These are phyloP conservation scores for Fusarium azukiicola DNA, from an alignment of 2,329 filamentous ascomycete genomes.

Conservation along the genomic window DNA sequence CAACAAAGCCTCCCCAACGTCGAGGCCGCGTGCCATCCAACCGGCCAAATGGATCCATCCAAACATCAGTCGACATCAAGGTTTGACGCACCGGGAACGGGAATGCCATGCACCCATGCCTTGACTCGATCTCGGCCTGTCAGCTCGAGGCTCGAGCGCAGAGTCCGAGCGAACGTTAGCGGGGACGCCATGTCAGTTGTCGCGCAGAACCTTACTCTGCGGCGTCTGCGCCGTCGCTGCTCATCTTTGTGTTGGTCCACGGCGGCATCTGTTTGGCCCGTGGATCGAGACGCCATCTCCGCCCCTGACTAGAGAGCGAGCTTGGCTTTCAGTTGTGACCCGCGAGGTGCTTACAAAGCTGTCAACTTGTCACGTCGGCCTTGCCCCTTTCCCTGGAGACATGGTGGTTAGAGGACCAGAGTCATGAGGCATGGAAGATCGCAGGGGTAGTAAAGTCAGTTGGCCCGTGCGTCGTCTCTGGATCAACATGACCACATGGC, in stretches of 20 bases:
- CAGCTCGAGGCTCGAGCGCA: not conserved
- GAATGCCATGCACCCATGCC: not conserved
- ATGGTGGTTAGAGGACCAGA: not conserved
- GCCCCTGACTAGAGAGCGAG: constrained; percentile 2
- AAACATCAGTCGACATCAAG: not conserved
- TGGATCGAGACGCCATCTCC: not conserved
- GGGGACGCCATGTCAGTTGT: not conserved
- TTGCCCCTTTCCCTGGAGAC: not conserved
- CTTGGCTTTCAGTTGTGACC: not conserved
- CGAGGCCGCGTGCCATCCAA: constrained; percentile 1
- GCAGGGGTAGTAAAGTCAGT: no score
- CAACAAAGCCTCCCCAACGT: not conserved
- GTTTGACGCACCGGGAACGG: not conserved
- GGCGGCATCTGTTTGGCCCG: not conserved
- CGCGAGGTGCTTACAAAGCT: not conserved
- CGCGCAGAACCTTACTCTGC: constrained; percentile 4
- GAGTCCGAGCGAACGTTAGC: not conserved
- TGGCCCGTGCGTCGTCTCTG: not conserved
- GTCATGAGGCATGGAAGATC: no score
- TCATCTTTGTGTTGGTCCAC: not conserved
- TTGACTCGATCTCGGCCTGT: not conserved
- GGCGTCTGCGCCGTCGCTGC: not conserved
- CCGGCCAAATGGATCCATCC: not conserved
- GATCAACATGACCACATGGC: not conserved
- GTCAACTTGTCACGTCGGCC: not conserved